Percentiles rank a stretch among this genome's conserved stretches.
These are phyloP conservation scores for Bassia scoparia DNA, from an alignment of 148 eudicot genomes.

Conservation along the genomic window DNA sequence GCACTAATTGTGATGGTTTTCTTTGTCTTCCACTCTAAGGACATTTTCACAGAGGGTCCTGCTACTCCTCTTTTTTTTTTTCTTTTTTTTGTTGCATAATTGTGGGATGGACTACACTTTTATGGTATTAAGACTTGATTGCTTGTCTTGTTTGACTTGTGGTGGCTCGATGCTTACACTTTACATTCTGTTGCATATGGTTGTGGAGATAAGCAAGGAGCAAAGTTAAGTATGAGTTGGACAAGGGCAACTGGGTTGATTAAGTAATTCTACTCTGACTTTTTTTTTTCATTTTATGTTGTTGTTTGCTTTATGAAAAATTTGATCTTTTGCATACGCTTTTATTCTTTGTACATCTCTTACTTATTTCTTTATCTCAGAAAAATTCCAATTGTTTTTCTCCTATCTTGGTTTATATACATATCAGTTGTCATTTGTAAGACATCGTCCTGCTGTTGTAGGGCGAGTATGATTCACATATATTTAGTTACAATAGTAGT, in stretches of 20 bases:
- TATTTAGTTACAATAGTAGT: not conserved
- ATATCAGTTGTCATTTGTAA: not conserved
- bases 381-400: too few relatives aligned
- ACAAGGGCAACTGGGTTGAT: conserved; percentile 81
- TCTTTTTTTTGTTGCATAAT: too few relatives aligned
- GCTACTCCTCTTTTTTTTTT: too few relatives aligned
- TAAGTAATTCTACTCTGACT: conserved; percentile 40
- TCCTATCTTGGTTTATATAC: not conserved
- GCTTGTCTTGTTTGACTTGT: not conserved
- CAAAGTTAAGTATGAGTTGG: conserved; percentile 93
- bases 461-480: not conserved
- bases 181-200: conserved; percentile 36
- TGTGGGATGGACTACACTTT: too few relatives aligned
- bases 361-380: not conserved
- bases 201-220: conserved; percentile 86
- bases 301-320: not conserved
- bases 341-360: not conserved
- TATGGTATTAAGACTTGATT: too few relatives aligned
- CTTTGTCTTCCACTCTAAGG: not conserved
- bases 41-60: not conserved
- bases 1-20: not conserved
- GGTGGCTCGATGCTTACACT: not conserved
- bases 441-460: not conserved
- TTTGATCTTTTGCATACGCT: not conserved
- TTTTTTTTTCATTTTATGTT: not conserved